These are phyloP conservation scores for Chlorella sp. DNA, from an alignment of 139 green algal genomes.

Conservation along the genomic window DNA sequence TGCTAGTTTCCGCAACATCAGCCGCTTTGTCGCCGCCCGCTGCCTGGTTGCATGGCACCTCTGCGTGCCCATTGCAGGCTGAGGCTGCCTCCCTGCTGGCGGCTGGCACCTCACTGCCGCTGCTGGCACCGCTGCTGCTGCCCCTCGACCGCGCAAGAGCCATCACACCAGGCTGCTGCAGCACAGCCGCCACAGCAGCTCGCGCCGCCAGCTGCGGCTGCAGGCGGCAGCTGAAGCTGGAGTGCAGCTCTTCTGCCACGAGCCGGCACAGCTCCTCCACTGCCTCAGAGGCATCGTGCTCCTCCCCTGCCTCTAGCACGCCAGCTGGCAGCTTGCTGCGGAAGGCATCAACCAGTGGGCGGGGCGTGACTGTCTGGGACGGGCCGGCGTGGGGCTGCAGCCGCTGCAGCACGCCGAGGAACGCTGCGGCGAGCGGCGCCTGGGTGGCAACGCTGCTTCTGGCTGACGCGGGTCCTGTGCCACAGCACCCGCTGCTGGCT, in stretches of 20 bases:
- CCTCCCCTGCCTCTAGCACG: constrained; percentile 14
- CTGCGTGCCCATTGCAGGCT: no score
- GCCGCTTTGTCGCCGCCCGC: no score
- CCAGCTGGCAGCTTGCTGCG: background rate
- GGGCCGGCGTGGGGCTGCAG: background rate
- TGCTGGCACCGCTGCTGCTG: background rate
- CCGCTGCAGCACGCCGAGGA: background rate
- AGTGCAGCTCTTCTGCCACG: constrained; percentile 5
- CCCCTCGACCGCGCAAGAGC: background rate
- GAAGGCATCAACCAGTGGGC: background rate
- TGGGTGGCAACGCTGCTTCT: no score
- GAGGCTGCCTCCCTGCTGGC: no score
- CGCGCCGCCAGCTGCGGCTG: background rate
- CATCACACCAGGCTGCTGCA: background rate
- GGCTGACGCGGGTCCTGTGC: background rate
- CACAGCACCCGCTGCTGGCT: background rate
- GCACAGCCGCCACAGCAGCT: background rate
- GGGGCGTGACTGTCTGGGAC: background rate
- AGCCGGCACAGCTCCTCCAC: constrained; percentile 16
- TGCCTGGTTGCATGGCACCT: no score
- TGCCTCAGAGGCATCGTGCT: constrained; percentile 44
- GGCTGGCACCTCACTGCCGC: background rate
- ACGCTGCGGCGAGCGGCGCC: background rate
- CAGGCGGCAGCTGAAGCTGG: background rate
- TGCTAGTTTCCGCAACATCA: no score